These are phyloP conservation scores for Apiosordaria backusii DNA, from an alignment of 495 filamentous ascomycete genomes.

Conservation along the genomic window DNA sequence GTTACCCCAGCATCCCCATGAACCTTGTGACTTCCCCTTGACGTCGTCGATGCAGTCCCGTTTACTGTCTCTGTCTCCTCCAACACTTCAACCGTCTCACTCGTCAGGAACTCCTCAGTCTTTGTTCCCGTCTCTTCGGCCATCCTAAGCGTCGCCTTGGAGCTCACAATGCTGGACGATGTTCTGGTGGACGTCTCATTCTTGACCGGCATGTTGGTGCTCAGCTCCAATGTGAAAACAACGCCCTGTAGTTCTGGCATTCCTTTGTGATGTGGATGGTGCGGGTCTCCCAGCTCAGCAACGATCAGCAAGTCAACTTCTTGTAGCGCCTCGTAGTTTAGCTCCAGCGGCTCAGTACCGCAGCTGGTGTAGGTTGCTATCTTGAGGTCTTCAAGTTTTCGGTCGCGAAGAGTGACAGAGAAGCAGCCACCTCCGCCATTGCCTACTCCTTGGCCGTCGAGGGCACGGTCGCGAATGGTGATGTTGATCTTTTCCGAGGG, in stretches of 20 bases:
- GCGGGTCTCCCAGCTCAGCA: conserved; percentile 10
- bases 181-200: conserved; percentile 6
- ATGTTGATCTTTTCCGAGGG: conserved; percentile 18
- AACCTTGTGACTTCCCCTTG: background rate
- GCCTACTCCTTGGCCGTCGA: conserved; percentile 5
- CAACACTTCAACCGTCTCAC: conserved; percentile 10
- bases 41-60: background rate
- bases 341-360: conserved; percentile 14
- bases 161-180: conserved; percentile 4
- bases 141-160: background rate
- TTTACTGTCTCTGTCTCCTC: background rate
- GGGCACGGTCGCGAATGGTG: conserved; percentile 14
- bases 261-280: background rate
- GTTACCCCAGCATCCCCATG: background rate
- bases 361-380: conserved; percentile 5
- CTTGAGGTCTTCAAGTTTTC: background rate
- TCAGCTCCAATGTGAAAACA: conserved; percentile 9
- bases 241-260: background rate
- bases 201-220: conserved; percentile 14
- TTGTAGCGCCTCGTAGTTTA: conserved; percentile 7
- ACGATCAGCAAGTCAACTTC: conserved; percentile 9
- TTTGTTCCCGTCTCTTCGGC: background rate
- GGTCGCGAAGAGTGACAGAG: conserved; percentile 8
- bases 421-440: conserved; percentile 9
- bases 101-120: conserved; percentile 1